A percentile compares a stretch with the other conserved stretches of the same genome.
phyloP scores from a whole-genome alignment of 2,329 filamentous ascomycete genomes.

The Rhynchosporium graminicola region DNA sequence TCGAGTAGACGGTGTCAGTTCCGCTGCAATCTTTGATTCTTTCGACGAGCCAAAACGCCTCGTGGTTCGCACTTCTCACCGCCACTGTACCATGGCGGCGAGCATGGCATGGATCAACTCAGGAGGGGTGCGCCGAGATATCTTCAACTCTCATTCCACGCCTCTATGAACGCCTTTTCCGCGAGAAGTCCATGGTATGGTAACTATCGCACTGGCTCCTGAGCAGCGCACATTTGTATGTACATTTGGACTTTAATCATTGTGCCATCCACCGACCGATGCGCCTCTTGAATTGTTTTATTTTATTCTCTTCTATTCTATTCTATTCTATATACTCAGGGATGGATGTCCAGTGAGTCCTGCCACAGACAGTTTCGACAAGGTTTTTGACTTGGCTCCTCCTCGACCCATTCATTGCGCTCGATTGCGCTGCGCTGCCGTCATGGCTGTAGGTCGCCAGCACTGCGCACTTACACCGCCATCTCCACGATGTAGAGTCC shows the following conservation, averaged over 20 bases:
- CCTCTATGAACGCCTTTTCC: slow-evolving; percentile 28
- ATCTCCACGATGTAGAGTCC: slow-evolving; percentile 33
- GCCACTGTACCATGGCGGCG: background rate
- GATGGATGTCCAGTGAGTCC: background rate
- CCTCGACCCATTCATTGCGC: background rate
- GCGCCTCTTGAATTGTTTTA: slow-evolving; percentile 4
- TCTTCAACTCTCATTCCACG: slow-evolving; percentile 25
- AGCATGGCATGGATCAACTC: slow-evolving; percentile 20
- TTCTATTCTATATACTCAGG: background rate
- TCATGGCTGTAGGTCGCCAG: slow-evolving; percentile 6
- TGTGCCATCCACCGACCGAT: slow-evolving; percentile 19
- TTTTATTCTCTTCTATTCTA: too few relatives aligned
- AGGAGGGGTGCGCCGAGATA: slow-evolving; percentile 18
- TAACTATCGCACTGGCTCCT: background rate
- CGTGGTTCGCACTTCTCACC: slow-evolving; percentile 28
- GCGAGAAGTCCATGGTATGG: slow-evolving; percentile 12
- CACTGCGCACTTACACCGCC: slow-evolving; percentile 16
- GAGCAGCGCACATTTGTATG: background rate
- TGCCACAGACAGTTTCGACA: background rate
- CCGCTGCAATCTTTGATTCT: slow-evolving; percentile 15
- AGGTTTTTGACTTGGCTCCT: slow-evolving; percentile 5
- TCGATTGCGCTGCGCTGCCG: slow-evolving; percentile 1
- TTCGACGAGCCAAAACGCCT: slow-evolving; percentile 24
- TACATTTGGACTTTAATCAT: slow-evolving; percentile 8
- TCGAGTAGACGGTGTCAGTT: background rate